Conservation (phyloP, 352 stramenopile genomes). For the Phytophthora sp. region DNA sequence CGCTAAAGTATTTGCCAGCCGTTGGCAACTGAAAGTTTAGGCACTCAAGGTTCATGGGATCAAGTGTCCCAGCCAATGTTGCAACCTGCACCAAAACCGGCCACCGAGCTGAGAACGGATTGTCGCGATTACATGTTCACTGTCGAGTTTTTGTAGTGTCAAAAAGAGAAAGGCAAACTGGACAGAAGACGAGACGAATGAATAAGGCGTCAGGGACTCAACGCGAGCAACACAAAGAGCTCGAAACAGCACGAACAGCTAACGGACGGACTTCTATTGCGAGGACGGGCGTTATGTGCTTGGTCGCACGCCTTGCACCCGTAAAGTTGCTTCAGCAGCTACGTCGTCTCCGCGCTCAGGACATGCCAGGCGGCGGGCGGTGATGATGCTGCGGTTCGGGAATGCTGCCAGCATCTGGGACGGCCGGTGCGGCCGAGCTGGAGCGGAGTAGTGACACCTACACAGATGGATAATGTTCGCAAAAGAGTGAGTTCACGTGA, state of each 20-base stretch:
- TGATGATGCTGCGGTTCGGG: slow-evolving; percentile 34
- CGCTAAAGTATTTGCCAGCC: too few relatives aligned
- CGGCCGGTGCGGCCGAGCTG: slow-evolving; percentile 1
- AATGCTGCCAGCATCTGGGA: slow-evolving; percentile 26
- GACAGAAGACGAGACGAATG: slow-evolving; percentile 10
- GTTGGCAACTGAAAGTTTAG: slow-evolving; percentile 3
- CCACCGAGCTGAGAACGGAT: background rate
- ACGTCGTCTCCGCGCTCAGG: slow-evolving; percentile 31
- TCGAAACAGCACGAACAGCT: background rate
- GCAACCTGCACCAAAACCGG: background rate
- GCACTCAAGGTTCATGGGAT: background rate
- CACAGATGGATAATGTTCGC: slow-evolving; percentile 31
- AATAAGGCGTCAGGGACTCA: too few relatives aligned
- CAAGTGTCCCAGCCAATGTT: background rate
- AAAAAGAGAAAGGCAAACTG: slow-evolving; percentile 2
- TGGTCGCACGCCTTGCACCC: slow-evolving; percentile 16
- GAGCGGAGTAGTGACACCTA: slow-evolving; percentile 51
- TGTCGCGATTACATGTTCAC: slow-evolving; percentile 5
- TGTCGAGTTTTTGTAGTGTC: slow-evolving; percentile 12
- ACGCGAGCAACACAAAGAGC: too few relatives aligned
- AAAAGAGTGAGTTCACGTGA: slow-evolving; percentile 33
- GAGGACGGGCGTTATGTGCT: slow-evolving; percentile 29
- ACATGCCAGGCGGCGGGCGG: slow-evolving; percentile 62
- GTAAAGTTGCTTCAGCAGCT: slow-evolving; percentile 26
- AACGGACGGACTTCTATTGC: slow-evolving; percentile 42